These are phyloP conservation scores for Tulasnella sp. DNA, from an alignment of 768 basidiomycete genomes.

Conservation along the genomic window DNA sequence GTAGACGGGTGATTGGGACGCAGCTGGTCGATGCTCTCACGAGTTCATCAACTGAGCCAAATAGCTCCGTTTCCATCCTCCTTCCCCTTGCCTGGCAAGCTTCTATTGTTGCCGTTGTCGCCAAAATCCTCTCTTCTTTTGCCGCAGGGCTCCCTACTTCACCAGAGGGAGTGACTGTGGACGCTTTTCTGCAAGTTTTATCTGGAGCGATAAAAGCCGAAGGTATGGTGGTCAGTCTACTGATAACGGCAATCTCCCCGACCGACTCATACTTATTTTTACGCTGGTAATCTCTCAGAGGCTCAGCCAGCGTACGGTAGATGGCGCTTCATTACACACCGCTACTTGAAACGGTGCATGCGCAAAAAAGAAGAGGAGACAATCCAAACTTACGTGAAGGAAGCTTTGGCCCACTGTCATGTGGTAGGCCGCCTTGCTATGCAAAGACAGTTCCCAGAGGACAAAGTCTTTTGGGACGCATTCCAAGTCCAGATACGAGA, in stretches of 20 bases:
- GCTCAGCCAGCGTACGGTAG: background rate
- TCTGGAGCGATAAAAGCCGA: background rate
- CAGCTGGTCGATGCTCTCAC: no score
- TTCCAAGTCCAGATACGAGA: background rate
- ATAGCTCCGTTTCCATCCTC: no score
- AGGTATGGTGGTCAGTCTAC: no score
- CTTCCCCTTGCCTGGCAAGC: background rate
- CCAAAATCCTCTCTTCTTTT: background rate
- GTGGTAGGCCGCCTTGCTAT: background rate
- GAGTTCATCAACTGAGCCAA: no score
- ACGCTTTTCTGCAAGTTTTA: background rate
- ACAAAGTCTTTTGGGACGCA: background rate
- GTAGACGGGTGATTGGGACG: no score
- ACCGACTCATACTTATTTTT: background rate
- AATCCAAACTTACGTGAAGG: background rate
- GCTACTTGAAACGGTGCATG: background rate
- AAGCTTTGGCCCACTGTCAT: background rate
- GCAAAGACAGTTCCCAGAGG: background rate
- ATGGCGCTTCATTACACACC: background rate
- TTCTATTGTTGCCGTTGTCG: background rate
- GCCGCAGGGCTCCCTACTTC: background rate
- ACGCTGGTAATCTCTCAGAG: background rate
- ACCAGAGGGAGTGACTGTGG: background rate
- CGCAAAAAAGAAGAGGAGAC: background rate
- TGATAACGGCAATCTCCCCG: background rate